These are phyloP conservation scores for Aspergillus fijiensis DNA, from an alignment of 2,329 filamentous ascomycete genomes.

Conservation along the genomic window DNA sequence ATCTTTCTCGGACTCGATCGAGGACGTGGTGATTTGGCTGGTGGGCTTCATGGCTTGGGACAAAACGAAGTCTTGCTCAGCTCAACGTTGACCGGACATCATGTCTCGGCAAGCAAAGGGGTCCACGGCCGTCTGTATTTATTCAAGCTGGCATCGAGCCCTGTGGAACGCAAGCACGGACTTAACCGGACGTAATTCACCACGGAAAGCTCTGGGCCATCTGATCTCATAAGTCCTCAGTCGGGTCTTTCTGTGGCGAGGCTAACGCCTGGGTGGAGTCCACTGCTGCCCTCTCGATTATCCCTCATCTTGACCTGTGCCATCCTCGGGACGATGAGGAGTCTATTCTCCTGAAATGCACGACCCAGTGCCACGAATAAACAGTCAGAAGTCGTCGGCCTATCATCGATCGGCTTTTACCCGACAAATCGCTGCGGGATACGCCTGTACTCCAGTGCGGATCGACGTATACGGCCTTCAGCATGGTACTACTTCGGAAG, in stretches of 20 bases:
- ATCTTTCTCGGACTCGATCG: slow-evolving; percentile 17
- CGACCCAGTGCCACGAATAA: neutral
- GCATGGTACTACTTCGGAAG: slow-evolving; percentile 6
- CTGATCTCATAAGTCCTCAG: neutral
- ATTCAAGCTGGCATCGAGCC: neutral
- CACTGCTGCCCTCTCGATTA: neutral
- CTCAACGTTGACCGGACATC: neutral
- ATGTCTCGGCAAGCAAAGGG: neutral
- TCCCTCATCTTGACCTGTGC: neutral
- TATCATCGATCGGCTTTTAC: neutral
- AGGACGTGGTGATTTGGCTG: slow-evolving; percentile 11
- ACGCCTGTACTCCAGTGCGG: neutral
- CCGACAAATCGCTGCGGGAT: neutral
- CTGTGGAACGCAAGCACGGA: neutral
- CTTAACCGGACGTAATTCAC: neutral
- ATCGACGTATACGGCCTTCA: neutral
- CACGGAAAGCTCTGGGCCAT: neutral
- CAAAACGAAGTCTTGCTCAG: neutral
- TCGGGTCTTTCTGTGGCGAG: neutral
- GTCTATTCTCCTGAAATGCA: neutral
- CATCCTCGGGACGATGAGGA: neutral
- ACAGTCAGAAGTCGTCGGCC: neutral
- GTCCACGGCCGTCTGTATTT: neutral
- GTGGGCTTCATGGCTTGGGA: neutral
- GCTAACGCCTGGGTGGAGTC: neutral